phyloP scores from a whole-genome alignment of 2,329 filamentous ascomycete genomes.

The Xylariaceae sp. region DNA sequence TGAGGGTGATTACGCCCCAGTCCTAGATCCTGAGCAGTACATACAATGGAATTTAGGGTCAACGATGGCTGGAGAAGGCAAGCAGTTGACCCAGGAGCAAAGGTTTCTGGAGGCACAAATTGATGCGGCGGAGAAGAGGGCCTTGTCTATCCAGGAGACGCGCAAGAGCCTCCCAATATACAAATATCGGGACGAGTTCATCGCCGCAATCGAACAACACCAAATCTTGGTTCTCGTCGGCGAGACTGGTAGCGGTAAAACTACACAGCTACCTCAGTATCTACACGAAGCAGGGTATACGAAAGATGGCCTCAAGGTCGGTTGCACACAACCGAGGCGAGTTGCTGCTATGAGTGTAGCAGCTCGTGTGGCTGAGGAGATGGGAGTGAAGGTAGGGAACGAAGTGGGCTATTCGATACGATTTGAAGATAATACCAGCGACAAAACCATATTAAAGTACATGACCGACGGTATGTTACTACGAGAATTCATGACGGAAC shows the following conservation, averaged over 20 bases:
- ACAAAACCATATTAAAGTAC: slow-evolving; percentile 92
- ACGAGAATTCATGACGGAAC: slow-evolving; percentile 87
- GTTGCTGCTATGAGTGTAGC: slow-evolving; percentile 98
- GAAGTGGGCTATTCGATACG: slow-evolving; percentile 95
- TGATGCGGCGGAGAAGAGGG: slow-evolving; percentile 87
- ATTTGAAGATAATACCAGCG: slow-evolving; percentile 90
- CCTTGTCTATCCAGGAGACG: slow-evolving; percentile 87
- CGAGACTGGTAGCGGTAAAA: slow-evolving; percentile 95
- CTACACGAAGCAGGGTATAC: slow-evolving; percentile 91
- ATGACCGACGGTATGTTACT: slow-evolving; percentile 98
- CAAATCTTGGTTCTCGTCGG: slow-evolving; percentile 92
- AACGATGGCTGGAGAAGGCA: slow-evolving; percentile 73
- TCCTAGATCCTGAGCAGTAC: slow-evolving; percentile 88
- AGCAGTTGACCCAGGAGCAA: slow-evolving; percentile 78
- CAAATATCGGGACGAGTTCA: slow-evolving; percentile 81
- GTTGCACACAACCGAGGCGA: slow-evolving; percentile 91
- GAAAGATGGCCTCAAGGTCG: slow-evolving; percentile 82
- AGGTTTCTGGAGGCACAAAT: slow-evolving; percentile 79
- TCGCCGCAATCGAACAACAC: slow-evolving; percentile 84
- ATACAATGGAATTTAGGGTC: slow-evolving; percentile 85
- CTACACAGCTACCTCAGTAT: slow-evolving; percentile 93
- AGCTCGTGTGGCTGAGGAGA: slow-evolving; percentile 93
- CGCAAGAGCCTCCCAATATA: slow-evolving; percentile 91
- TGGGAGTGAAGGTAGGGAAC: slow-evolving; percentile 86
- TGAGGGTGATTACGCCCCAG: slow-evolving; percentile 87